Percentiles rank a stretch among this genome's conserved stretches.
Evolutionary conservation across 371 early-diverging fungal genomes (phyloP).

Genomic region (Blastocladiella emersonii): DNA sequence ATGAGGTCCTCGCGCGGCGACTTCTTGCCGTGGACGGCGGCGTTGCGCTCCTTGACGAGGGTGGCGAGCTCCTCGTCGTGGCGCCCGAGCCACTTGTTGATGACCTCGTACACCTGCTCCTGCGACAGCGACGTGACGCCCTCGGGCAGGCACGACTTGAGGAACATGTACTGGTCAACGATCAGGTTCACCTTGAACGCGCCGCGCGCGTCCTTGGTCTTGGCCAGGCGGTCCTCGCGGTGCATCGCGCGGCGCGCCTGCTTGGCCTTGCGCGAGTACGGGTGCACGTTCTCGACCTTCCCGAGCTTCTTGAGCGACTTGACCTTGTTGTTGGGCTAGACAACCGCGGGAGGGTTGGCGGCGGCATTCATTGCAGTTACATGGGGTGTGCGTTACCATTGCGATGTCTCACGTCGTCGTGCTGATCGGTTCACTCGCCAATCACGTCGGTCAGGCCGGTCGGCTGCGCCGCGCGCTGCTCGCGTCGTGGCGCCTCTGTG

Average conservation of each 20-base stretch:
- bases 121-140: slow-evolving; percentile 15
- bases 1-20: slow-evolving; percentile 15
- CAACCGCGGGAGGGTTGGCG: too few relatives aligned
- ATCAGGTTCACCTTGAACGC: slow-evolving; percentile 8
- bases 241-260: slow-evolving; percentile 37
- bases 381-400: too few relatives aligned
- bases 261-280: slow-evolving; percentile 44
- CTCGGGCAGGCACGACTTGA: slow-evolving; percentile 30
- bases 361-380: too few relatives aligned
- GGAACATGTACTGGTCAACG: slow-evolving; percentile 37
- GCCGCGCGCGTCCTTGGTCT: slow-evolving; percentile 20
- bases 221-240: slow-evolving; percentile 22
- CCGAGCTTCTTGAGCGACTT: slow-evolving; percentile 32
- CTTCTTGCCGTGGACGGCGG: slow-evolving; percentile 10
- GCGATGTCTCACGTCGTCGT: too few relatives aligned
- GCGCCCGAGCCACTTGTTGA: slow-evolving; percentile 27
- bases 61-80: slow-evolving; percentile 33
- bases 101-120: slow-evolving; percentile 22
- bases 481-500: too few relatives aligned
- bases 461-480: too few relatives aligned
- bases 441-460: too few relatives aligned
- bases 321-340: slow-evolving; percentile 43
- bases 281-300: slow-evolving; percentile 42
- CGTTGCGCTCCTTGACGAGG: slow-evolving; percentile 9
- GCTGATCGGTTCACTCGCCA: too few relatives aligned